Base-by-base conservation (phyloP, 768 basidiomycete genomes). In the Collybia nuda region DNA sequence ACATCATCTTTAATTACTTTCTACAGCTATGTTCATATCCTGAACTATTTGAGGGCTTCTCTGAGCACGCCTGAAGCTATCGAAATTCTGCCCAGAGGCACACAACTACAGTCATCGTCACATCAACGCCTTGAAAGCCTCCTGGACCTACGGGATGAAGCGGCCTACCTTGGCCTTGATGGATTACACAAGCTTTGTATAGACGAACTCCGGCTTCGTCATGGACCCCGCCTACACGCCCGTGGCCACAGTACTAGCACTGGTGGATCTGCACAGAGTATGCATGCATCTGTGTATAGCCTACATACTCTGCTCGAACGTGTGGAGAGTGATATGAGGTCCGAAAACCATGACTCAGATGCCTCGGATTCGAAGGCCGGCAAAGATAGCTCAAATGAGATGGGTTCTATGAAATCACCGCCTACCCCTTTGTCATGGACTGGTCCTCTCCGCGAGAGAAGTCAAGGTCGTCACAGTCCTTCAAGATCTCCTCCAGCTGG, bases 121-220 rank as follows among this genome's bases (percentile, higher is more conserved):
- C 68, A 66, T 15, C 60, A 74, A 2, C 80, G 81, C 8, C 70
- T 90, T 17, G 90, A 90, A 47, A 71, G 70, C 1, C 76, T 93
- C 19, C 75, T 89, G 39, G 86, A 90, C 53, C 79, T 92, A 19
- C 81, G 89, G 9, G 89, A 93, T 55, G 90, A 93, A 62, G 86
- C 90, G 1, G 72, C 73, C 37, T 90, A 83, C 60, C 80, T 93
- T n/a, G 82, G 80, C 22, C 81, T 93, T 46, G 76, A 77, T 0
- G 78, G 77, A 40, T 75, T 93, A 15, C 73, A 80, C 53, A 76
- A 73, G 54, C 75, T 93, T 1, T 92, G 90, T 60, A 66, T 68
- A 6, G 81, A 83, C 15, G 88, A 92, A 67, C 75, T 91, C 32
- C 76, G 77, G 17, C 73, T 75, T 23, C 73, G 76, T 22, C 79